Conservation (phyloP, 2,329 filamentous ascomycete genomes). For the Thielaviopsis musarum region DNA sequence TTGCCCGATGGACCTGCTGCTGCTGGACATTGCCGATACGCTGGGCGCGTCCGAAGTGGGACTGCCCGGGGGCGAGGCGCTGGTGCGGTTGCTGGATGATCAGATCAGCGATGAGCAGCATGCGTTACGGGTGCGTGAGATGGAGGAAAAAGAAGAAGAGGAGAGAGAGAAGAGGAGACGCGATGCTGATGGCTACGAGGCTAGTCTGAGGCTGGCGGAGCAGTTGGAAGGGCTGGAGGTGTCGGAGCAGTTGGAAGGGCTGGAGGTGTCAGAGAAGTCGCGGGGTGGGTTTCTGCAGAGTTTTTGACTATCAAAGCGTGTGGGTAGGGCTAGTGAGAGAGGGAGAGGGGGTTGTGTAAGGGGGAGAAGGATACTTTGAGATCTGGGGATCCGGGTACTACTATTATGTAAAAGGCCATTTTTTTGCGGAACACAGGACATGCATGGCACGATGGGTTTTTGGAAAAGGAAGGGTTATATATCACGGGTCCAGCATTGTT, state of each 20-base stretch:
- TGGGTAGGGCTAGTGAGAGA: neutral
- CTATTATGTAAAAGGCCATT: too few species aligned
- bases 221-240: neutral
- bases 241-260: neutral
- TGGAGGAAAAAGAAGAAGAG: constrained; percentile 2
- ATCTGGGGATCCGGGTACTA: too few species aligned
- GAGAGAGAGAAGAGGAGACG: neutral
- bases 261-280: constrained; percentile 2
- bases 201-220: neutral
- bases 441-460: neutral
- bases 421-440: too few species aligned
- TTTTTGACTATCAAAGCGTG: constrained; percentile 1
- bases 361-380: neutral
- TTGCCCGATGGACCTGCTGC: constrained; percentile 80
- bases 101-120: constrained; percentile 1
- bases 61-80: constrained; percentile 43
- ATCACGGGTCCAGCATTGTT: neutral
- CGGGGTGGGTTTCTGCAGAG: constrained; percentile 3
- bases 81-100: constrained; percentile 19
- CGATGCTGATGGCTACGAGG: neutral
- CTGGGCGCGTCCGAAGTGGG: constrained; percentile 53
- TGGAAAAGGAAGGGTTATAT: neutral
- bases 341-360: neutral
- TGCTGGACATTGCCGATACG: constrained; percentile 70
- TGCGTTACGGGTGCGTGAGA: constrained; percentile 4